A percentile compares a stretch with the other conserved stretches of the same genome.
Conservation (phyloP, 495 filamentous ascomycete genomes). For the Neurospora sp. region DNA sequence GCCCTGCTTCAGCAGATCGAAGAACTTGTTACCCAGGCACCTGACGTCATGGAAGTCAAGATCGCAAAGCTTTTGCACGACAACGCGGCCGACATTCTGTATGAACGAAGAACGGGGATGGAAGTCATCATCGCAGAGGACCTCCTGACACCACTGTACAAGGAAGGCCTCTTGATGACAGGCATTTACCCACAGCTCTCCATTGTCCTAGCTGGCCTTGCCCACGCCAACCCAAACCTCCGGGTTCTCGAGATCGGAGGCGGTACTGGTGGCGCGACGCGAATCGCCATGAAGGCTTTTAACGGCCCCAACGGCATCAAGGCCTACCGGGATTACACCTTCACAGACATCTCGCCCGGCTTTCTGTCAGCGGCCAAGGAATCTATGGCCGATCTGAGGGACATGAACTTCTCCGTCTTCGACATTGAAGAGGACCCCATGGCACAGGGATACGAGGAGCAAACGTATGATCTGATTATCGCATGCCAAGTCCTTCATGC, state of each 20-base stretch:
- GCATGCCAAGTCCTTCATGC: conserved; percentile 41
- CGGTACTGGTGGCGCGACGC: conserved; percentile 42
- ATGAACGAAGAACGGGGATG: conserved; percentile 18
- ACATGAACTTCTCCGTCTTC: conserved; percentile 34
- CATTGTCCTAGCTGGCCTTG: conserved; percentile 11
- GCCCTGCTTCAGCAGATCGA: too few relatives aligned
- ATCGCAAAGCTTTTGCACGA: conserved; percentile 11
- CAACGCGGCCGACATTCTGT: conserved; percentile 17
- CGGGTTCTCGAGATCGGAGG: conserved; percentile 44
- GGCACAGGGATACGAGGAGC: conserved; percentile 37
- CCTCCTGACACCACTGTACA: conserved; percentile 23
- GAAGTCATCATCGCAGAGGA: conserved; percentile 24
- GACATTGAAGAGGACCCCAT: conserved; percentile 40
- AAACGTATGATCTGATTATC: conserved; percentile 42
- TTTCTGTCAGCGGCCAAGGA: conserved; percentile 42
- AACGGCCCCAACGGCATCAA: conserved; percentile 5
- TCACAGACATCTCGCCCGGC: conserved; percentile 42
- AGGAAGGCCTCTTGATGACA: conserved; percentile 1
- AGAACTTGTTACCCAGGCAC: too few relatives aligned
- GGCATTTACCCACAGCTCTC: conserved; percentile 16
- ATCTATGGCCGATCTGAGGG: conserved; percentile 24
- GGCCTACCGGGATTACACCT: conserved; percentile 33
- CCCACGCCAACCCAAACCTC: conserved; percentile 19
- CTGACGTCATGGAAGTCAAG: conserved; percentile 12
- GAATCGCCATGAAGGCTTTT: conserved; percentile 25